Conservation (phyloP, 148 eudicot species). For the Diospyros kaki region DNA sequence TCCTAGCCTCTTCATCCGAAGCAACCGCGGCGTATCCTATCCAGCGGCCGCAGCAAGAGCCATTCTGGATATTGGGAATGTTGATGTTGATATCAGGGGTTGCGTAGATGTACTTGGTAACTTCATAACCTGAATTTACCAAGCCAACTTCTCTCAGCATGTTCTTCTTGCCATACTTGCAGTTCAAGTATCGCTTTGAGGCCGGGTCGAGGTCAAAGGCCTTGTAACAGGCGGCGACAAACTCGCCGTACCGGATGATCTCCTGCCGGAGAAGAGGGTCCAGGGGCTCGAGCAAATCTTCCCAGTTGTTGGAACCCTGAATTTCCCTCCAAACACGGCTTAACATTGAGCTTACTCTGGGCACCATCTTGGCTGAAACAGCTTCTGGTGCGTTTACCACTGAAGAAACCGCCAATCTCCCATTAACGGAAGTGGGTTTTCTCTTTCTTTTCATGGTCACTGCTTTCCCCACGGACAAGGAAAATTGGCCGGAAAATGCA, state of each 20-base stretch:
- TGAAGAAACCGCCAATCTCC: background rate
- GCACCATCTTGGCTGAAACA: background rate
- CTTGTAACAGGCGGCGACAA: constrained; percentile 30
- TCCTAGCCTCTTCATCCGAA: constrained; percentile 13
- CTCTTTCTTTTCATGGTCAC: constrained; percentile 5
- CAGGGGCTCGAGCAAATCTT: constrained; percentile 29
- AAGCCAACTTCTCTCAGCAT: constrained; percentile 31
- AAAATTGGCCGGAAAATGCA: constrained; percentile 3
- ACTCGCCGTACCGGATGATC: constrained; percentile 36
- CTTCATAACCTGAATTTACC: constrained; percentile 21
- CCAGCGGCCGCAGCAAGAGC: constrained; percentile 24
- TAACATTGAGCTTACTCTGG: background rate
- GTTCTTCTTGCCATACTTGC: constrained; percentile 32
- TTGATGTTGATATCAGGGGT: constrained; percentile 22
- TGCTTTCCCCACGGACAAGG: background rate
- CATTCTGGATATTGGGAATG: constrained; percentile 16
- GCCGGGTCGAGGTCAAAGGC: constrained; percentile 35
- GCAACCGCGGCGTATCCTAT: constrained; percentile 32
- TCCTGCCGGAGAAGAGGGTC: constrained; percentile 31
- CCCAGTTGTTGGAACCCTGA: constrained; percentile 35
- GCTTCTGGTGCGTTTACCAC: background rate
- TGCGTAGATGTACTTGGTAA: constrained; percentile 39
- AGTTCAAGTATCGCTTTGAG: constrained; percentile 28
- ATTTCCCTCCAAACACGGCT: constrained; percentile 29
- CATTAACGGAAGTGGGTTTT: background rate